phyloP scores from a whole-genome alignment of 768 basidiomycete species.

The Omphalotus guepiniiformis region DNA sequence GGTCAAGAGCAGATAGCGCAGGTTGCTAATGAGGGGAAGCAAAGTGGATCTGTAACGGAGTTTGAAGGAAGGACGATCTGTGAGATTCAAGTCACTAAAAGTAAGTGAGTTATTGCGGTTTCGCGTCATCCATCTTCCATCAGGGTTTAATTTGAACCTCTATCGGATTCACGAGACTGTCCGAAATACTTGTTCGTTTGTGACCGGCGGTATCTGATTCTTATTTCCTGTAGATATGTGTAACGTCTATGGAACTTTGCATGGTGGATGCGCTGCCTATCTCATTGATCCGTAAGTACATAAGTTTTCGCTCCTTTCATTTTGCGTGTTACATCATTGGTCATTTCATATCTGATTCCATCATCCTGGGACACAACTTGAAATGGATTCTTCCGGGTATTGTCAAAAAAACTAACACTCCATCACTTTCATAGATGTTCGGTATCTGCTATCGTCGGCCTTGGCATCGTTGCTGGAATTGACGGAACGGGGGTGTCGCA shows the following conservation, averaged over 20 bases:
- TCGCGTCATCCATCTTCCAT: too few relatives aligned
- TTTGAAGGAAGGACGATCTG: background rate
- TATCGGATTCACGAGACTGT: too few relatives aligned
- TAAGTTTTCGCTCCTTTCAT: too few relatives aligned
- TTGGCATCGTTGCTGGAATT: slow-evolving; percentile 33
- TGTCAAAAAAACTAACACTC: background rate
- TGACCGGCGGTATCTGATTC: too few relatives aligned
- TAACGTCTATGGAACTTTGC: slow-evolving; percentile 43
- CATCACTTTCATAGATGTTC: slow-evolving; percentile 32
- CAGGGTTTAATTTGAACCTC: too few relatives aligned
- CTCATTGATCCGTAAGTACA: slow-evolving; percentile 48
- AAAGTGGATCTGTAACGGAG: background rate
- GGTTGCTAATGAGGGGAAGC: background rate
- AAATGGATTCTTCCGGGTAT: too few relatives aligned
- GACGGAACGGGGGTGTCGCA: slow-evolving; percentile 47
- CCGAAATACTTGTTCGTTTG: too few relatives aligned
- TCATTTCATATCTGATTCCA: background rate
- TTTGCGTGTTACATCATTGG: too few relatives aligned
- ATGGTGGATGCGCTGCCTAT: slow-evolving; percentile 54
- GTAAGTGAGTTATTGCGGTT: too few relatives aligned
- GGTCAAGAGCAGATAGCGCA: background rate
- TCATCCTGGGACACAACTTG: too few relatives aligned
- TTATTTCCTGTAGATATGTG: slow-evolving; percentile 48
- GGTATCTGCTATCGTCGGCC: slow-evolving; percentile 35
- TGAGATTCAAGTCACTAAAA: background rate